These are phyloP conservation scores for Phytophthora sansomeana DNA, from an alignment of 352 stramenopile genomes.

Conservation along the genomic window DNA sequence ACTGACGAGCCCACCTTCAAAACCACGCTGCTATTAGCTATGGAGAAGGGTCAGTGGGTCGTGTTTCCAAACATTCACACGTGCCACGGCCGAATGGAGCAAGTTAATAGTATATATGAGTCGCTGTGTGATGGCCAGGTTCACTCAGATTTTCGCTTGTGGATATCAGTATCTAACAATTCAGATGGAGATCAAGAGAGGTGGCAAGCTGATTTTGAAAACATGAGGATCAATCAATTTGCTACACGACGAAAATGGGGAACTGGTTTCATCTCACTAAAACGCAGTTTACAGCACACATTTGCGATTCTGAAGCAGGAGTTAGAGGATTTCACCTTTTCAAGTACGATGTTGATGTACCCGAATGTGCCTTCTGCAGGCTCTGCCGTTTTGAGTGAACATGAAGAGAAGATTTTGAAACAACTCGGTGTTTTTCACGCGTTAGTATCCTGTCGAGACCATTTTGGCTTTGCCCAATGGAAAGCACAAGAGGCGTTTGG, in stretches of 20 bases:
- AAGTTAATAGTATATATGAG: slow-evolving; percentile 44
- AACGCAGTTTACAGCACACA: slow-evolving; percentile 29
- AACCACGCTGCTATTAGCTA: slow-evolving; percentile 38
- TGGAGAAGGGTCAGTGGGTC: slow-evolving; percentile 65
- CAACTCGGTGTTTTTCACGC: slow-evolving; percentile 37
- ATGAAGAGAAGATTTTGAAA: slow-evolving; percentile 21
- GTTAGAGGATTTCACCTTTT: slow-evolving; percentile 12
- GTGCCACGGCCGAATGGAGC: slow-evolving; percentile 18
- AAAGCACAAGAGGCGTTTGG: slow-evolving; percentile 37
- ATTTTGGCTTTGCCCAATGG: slow-evolving; percentile 36
- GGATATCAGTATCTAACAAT: slow-evolving; percentile 43
- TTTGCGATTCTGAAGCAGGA: slow-evolving; percentile 39
- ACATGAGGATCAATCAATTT: not conserved
- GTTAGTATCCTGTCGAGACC: slow-evolving; percentile 29
- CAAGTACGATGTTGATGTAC: not conserved
- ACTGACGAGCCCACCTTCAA: slow-evolving; percentile 42
- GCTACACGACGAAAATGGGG: slow-evolving; percentile 24
- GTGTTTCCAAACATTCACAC: slow-evolving; percentile 54
- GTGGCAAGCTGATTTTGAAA: slow-evolving; percentile 2
- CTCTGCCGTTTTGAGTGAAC: slow-evolving; percentile 9
- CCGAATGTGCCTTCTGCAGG: not conserved
- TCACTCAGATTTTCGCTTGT: slow-evolving; percentile 75
- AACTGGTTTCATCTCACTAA: slow-evolving; percentile 26
- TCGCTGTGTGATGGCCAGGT: slow-evolving; percentile 31
- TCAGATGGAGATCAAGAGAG: not conserved